These are phyloP conservation scores for Solanum habrochaites DNA, from an alignment of 257 asterid genomes.

Conservation along the genomic window DNA sequence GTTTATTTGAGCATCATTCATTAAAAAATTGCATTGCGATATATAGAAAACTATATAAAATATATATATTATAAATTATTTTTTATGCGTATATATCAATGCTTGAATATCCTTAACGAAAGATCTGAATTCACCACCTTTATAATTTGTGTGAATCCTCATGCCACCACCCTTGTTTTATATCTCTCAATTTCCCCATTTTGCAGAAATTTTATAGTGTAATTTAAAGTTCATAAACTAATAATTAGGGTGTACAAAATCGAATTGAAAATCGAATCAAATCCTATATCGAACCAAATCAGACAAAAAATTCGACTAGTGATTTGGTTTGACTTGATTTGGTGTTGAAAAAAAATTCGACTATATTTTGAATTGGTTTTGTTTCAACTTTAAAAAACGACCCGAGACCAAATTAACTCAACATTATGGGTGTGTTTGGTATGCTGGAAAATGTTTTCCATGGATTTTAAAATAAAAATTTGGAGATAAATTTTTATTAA, in stretches of 20 bases:
- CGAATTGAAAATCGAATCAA: too few relatives aligned
- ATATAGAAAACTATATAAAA: background rate
- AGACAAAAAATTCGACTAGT: too few relatives aligned
- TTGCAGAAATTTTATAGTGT: background rate
- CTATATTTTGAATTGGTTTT: too few relatives aligned
- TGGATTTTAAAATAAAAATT: too few relatives aligned
- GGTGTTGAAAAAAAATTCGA: too few relatives aligned
- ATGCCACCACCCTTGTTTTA: background rate
- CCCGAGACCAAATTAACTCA: too few relatives aligned
- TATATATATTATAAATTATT: background rate
- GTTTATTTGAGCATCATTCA: background rate
- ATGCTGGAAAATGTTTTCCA: too few relatives aligned
- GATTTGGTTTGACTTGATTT: too few relatives aligned
- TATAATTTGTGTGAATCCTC: background rate
- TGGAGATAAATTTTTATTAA: too few relatives aligned
- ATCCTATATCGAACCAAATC: too few relatives aligned
- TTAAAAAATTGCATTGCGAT: background rate
- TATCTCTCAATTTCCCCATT: background rate
- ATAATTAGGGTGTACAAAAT: background rate
- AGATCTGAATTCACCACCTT: background rate
- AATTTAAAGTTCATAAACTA: background rate
- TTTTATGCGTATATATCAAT: background rate
- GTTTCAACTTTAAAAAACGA: too few relatives aligned
- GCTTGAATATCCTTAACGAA: background rate
- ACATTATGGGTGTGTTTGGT: too few relatives aligned